Percentiles rank a stretch among this genome's conserved stretches.
Evolutionary conservation across 768 basidiomycete genomes (phyloP).

Genomic region (Lactarius psammicola): DNA sequence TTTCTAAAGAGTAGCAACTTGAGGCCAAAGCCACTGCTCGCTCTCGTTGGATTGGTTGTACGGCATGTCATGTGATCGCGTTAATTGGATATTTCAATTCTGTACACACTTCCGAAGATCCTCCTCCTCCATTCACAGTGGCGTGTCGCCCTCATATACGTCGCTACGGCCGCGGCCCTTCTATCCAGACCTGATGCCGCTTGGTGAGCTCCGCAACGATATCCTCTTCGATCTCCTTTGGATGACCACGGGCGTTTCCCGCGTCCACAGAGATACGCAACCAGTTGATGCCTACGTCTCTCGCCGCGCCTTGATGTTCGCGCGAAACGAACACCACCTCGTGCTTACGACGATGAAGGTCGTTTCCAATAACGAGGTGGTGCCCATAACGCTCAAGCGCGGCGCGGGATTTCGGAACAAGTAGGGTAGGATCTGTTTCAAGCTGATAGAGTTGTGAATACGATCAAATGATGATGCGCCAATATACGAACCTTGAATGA

Average conservation of each 20-base stretch:
- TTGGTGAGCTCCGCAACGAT: slow-evolving; percentile 75
- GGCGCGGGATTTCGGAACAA: slow-evolving; percentile 86
- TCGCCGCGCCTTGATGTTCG: slow-evolving; percentile 29
- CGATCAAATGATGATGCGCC: neutral
- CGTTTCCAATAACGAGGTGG: slow-evolving; percentile 96
- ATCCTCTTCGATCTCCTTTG: slow-evolving; percentile 89
- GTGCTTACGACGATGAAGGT: slow-evolving; percentile 85
- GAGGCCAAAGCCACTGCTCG: neutral
- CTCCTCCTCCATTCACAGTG: neutral
- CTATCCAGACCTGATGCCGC: slow-evolving; percentile 74
- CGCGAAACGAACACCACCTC: slow-evolving; percentile 90
- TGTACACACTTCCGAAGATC: neutral
- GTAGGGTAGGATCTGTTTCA: slow-evolving; percentile 80
- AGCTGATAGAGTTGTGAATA: slow-evolving; percentile 51
- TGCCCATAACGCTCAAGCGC: slow-evolving; percentile 95
- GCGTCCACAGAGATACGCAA: slow-evolving; percentile 52
- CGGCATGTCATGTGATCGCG: slow-evolving; percentile 1
- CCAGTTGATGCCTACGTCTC: slow-evolving; percentile 56
- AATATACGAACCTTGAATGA: slow-evolving; percentile 83
- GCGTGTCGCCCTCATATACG: neutral
- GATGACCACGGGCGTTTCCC: slow-evolving; percentile 33
- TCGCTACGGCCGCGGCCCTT: slow-evolving; percentile 1
- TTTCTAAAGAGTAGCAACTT: neutral
- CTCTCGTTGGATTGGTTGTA: neutral
- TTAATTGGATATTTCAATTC: neutral